Conservation (phyloP, 2,329 filamentous ascomycete species). For the Westerdykella ornata region DNA sequence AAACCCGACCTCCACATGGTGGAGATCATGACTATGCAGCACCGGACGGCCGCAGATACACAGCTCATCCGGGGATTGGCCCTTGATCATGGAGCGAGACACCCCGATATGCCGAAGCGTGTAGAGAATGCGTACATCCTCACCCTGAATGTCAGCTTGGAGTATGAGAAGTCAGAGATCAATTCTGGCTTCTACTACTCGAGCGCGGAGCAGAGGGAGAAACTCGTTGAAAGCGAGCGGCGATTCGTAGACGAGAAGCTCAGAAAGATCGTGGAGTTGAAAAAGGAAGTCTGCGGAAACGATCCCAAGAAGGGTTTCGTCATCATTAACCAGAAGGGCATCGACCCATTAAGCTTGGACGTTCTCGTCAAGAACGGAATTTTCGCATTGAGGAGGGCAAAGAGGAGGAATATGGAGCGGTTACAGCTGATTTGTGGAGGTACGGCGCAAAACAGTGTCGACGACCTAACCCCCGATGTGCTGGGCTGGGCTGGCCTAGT, state of each 20-base stretch:
- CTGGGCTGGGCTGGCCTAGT: slow-evolving; percentile 95
- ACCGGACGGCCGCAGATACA: slow-evolving; percentile 90
- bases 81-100: slow-evolving; percentile 88
- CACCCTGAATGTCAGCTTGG: slow-evolving; percentile 90
- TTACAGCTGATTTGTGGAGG: slow-evolving; percentile 92
- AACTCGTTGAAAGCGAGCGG: slow-evolving; percentile 94
- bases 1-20: slow-evolving; percentile 99
- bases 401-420: slow-evolving; percentile 98
- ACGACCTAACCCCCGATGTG: slow-evolving; percentile 79
- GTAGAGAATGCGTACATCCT: slow-evolving; percentile 94
- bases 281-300: slow-evolving; percentile 92
- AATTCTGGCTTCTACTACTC: slow-evolving; percentile 99
- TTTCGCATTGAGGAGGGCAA: slow-evolving; percentile 84
- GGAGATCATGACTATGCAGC: slow-evolving; percentile 99
- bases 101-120: slow-evolving; percentile 96
- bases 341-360: slow-evolving; percentile 91
- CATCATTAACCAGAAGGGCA: slow-evolving; percentile 98
- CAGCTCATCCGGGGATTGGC: slow-evolving; percentile 90
- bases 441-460: slow-evolving; percentile 88
- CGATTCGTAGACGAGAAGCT: slow-evolving; percentile 94
- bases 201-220: slow-evolving; percentile 91
- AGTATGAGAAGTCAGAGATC: slow-evolving; percentile 99
- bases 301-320: slow-evolving; percentile 95
- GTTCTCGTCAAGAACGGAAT: slow-evolving; percentile 98
- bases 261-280: slow-evolving; percentile 93